A percentile compares a stretch with the other conserved stretches of the same genome.
Conservation (phyloP, 805 yeast genomes). For the Candida stauntonica region DNA sequence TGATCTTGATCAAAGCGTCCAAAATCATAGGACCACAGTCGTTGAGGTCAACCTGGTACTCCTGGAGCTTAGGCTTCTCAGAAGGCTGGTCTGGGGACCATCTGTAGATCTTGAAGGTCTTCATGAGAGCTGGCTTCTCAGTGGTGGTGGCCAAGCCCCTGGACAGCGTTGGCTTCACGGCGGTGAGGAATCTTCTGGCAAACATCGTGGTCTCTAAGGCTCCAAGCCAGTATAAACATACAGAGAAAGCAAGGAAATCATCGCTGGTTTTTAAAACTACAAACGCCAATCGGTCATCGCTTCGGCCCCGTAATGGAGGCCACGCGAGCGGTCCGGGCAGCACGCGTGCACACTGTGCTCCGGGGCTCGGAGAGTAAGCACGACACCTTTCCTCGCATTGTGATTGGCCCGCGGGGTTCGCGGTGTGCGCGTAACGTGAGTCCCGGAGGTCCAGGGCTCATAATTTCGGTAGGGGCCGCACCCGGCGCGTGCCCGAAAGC, state of each 20-base stretch:
- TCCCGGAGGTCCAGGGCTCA: background rate
- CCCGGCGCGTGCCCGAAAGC: too few species aligned
- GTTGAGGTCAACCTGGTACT: conserved; percentile 80
- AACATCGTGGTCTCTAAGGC: conserved; percentile 4
- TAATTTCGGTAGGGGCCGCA: conserved; percentile 2
- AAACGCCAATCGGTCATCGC: too few species aligned
- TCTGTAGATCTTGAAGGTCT: conserved; percentile 90
- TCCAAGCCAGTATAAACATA: too few species aligned
- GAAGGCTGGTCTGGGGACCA: conserved; percentile 98
- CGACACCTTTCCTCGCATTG: conserved; percentile 6
- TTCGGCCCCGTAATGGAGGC: conserved; percentile 20
- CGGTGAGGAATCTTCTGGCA: conserved; percentile 5
- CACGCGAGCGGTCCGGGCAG: conserved; percentile 8
- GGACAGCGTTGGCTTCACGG: conserved; percentile 2
- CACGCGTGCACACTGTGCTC: conserved; percentile 5
- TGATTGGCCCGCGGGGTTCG: conserved; percentile 13
- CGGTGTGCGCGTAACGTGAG: background rate
- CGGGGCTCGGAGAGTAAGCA: conserved; percentile 18
- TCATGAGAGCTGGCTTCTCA: conserved; percentile 52
- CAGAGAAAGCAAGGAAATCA: too few species aligned
- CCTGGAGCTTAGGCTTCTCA: conserved; percentile 80
- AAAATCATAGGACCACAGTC: conserved; percentile 96
- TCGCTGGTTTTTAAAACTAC: too few species aligned
- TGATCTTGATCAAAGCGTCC: conserved; percentile 91
- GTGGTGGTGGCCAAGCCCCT: conserved; percentile 39